Evolutionary conservation across 257 asterid species (phyloP).

Genomic region (Scutellaria minor): DNA sequence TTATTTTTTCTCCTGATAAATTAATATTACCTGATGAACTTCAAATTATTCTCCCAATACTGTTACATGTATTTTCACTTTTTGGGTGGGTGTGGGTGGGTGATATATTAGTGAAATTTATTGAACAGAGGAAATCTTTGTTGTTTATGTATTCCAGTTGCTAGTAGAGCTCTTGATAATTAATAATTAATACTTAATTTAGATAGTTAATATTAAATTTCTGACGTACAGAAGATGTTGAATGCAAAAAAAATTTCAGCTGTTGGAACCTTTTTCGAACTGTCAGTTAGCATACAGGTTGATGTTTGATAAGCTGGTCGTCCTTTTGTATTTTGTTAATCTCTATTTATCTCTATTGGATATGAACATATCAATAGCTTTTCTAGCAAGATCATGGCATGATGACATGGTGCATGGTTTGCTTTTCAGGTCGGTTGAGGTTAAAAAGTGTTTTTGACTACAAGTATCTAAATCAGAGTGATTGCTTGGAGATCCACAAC

Average conservation of each 20-base stretch:
- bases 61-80: conserved; percentile 4
- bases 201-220: conserved; percentile 27
- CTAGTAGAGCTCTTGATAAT: not conserved
- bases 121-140: not conserved
- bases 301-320: conserved; percentile 25
- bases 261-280: conserved; percentile 15
- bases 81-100: not conserved
- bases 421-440: conserved; percentile 64
- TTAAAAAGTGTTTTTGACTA: conserved; percentile 69
- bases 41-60: conserved; percentile 16
- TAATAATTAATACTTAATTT: not conserved
- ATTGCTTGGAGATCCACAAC: conserved; percentile 60
- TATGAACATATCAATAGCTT: not conserved
- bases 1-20: not conserved
- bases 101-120: conserved; percentile 16
- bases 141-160: conserved; percentile 14
- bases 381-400: conserved; percentile 27
- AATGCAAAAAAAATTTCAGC: conserved; percentile 8
- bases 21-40: conserved; percentile 7
- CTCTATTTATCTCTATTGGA: not conserved
- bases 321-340: not conserved
- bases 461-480: conserved; percentile 81
- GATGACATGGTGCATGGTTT: conserved; percentile 27
- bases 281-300: conserved; percentile 26
- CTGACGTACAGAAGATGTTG: conserved; percentile 19